phyloP scores from a whole-genome alignment of 306 rosid genomes.

The Ceratonia siliqua region DNA sequence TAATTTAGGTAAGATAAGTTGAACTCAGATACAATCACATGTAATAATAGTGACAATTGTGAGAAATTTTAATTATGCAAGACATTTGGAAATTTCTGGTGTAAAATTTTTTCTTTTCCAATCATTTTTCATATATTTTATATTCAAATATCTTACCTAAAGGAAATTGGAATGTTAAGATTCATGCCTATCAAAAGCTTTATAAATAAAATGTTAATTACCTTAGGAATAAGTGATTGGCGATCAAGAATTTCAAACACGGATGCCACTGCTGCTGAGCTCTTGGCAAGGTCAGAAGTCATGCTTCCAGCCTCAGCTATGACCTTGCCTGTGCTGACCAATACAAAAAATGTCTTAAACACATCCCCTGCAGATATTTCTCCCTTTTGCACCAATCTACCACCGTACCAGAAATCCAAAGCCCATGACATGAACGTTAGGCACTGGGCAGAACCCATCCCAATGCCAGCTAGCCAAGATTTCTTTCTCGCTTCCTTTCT shows the following conservation, averaged over 20 bases:
- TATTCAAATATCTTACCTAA: too few species aligned
- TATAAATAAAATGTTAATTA: slow-evolving; percentile 27
- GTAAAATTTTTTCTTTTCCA: too few species aligned
- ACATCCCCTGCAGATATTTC: slow-evolving; percentile 89
- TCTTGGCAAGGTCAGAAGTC: slow-evolving; percentile 93
- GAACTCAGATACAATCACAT: too few species aligned
- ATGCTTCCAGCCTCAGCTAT: slow-evolving; percentile 99
- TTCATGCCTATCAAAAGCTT: too few species aligned
- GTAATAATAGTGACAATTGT: too few species aligned
- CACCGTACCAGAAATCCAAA: slow-evolving; percentile 98
- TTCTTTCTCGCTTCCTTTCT: slow-evolving; percentile 84
- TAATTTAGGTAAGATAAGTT: too few species aligned
- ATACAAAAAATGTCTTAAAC: slow-evolving; percentile 86
- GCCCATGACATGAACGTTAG: slow-evolving; percentile 96
- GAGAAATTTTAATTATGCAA: too few species aligned
- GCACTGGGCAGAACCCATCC: slow-evolving; percentile 98
- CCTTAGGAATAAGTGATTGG: slow-evolving; percentile 71
- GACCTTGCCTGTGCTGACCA: slow-evolving; percentile 92
- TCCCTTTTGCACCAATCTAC: slow-evolving; percentile 64
- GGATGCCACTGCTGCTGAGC: slow-evolving; percentile 77
- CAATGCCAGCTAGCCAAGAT: slow-evolving; percentile 89
- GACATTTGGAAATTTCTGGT: too few species aligned
- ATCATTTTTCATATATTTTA: too few species aligned
- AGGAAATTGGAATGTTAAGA: too few species aligned
- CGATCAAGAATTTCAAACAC: slow-evolving; percentile 90